Base-by-base conservation (phyloP, 2,329 filamentous ascomycete species). In the Sporothrix luriei region DNA sequence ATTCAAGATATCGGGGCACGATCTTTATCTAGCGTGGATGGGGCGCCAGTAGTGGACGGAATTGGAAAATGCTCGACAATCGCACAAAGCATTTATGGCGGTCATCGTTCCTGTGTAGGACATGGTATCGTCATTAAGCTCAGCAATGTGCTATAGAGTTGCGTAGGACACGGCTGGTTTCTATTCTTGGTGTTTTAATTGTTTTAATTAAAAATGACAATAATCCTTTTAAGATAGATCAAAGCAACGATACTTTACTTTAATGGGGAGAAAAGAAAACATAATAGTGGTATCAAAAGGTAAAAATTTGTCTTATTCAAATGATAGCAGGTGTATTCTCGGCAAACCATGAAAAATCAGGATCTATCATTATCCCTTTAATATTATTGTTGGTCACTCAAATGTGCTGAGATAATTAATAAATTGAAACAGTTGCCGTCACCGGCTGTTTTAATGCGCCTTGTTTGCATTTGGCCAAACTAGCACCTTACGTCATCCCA, bases 401-500 rank as follows among this genome's bases (percentile, higher is more conserved):
- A 13, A 62, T 46, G 38, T 38, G 11, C 16, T 62, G 57, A 62
- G 57, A 21, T 11, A 10, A 46, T 62, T 26, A 46, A 62, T 62
- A 38, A 46, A 46, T 19, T 61, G 57, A 61, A 24, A 61, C 38
- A 61, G 43, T 46, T 16, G 38, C 38, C 21, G 38, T 46, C 10
- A n/a, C 6, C 16, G 38, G n/a, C 38, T 21, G 21, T 62, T 43
- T 62, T 62, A 38, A 46, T 62, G 57, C 57, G 57, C 57, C 43
- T 11, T 64, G 61, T 49, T 64, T 64, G 40, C 9, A 33, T 64
- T 24, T 24, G 43, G 61, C 43, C 46, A 49, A 33, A 46, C 33
- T 51, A 46, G 61, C 46, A 38, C 46, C 62, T 65, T 65, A 65
- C 62, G 62, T 65, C 62, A 65, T 65, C 62, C 49, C 46, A 46